Evolutionary conservation across 2,329 filamentous ascomycete species (phyloP), one percentile per base, ranked within the genome.

Genomic region (Talaromyces sp.): DNA sequence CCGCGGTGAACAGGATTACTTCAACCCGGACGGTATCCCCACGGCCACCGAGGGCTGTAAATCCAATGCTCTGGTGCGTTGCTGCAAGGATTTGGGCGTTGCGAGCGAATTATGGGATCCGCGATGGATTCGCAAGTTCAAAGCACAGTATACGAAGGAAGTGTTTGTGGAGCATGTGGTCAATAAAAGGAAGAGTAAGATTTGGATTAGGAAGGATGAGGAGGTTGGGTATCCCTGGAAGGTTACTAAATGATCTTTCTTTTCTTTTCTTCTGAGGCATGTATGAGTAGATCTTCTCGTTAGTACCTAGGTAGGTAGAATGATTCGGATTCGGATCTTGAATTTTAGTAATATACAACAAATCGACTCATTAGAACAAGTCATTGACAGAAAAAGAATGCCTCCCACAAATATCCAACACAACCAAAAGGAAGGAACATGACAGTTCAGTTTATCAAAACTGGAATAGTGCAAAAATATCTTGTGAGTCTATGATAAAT

Each of bases 41-140:
- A 96, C 92, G 1, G 92, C 94, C 8, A 92, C 92, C 60, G 94
- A 99, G 76, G 94, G 94, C 55, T 96, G 91, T 81, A 97, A 97
- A 77, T 96, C 91, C 62, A 99, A 99, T 71, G 94, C 94, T 11
- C 81, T 99, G 64, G 95, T 97, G 86, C 89, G 94, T 59, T 97
- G 93, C 82, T 97, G 94, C 80, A 99, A 99, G 78, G 94, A 99
- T 73, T 78, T 99, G 33, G 94, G 94, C 36, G 89, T 99, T 63
- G 94, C 91, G 1, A 92, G 88, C 63, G 94, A 99, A 76, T 82
- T 99, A 19, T 99, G 94, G 94, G 94, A 99, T 77, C 94, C 94
- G 36, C 80, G 89, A 57, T 99, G 89, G 77, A 91, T 97, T 64
- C 84, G 89, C 66, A 84, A 83, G 66, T 99, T 91, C 77, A 89